Conservation (phyloP, 2,329 filamentous ascomycete species). For the Bipolaris cookei region DNA sequence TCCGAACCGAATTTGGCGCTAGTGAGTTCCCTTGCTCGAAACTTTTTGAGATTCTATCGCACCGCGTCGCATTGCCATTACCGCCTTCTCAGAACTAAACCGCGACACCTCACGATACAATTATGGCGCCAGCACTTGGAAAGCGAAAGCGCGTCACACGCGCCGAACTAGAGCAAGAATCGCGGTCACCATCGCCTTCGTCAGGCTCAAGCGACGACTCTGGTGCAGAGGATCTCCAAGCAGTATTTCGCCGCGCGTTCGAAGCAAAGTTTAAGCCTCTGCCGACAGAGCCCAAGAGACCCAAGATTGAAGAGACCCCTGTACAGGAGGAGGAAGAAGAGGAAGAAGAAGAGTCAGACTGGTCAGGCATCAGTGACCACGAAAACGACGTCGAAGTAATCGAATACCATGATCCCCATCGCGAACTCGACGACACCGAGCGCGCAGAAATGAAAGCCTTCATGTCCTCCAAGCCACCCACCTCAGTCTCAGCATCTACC, state of each 20-base stretch:
- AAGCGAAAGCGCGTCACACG: conserved; percentile 55
- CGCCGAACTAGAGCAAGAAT: conserved; percentile 36
- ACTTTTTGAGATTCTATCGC: conserved; percentile 10
- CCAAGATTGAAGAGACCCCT: conserved; percentile 32
- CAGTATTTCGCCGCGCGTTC: conserved; percentile 82
- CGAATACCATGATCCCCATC: conserved; percentile 45
- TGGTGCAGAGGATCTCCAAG: conserved; percentile 65
- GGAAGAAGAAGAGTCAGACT: conserved; percentile 58
- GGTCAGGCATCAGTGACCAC: conserved; percentile 64
- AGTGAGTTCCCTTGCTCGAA: conserved; percentile 10
- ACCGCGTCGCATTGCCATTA: not conserved
- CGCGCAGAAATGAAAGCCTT: conserved; percentile 77
- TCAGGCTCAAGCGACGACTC: conserved; percentile 36
- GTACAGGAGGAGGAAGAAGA: conserved; percentile 40
- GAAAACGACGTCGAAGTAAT: conserved; percentile 53
- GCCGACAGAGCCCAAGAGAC: conserved; percentile 47
- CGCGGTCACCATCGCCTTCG: conserved; percentile 37
- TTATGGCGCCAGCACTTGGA: conserved; percentile 51
- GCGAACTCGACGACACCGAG: conserved; percentile 32
- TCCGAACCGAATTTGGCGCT: conserved; percentile 30
- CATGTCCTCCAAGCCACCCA: conserved; percentile 67
- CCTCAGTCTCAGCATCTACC: conserved; percentile 35
- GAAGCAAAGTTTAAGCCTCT: conserved; percentile 86
- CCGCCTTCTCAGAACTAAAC: not conserved
- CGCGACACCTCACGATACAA: not conserved